These are phyloP conservation scores for Sarcodon sp. DNA, from an alignment of 768 basidiomycete genomes.

Conservation along the genomic window DNA sequence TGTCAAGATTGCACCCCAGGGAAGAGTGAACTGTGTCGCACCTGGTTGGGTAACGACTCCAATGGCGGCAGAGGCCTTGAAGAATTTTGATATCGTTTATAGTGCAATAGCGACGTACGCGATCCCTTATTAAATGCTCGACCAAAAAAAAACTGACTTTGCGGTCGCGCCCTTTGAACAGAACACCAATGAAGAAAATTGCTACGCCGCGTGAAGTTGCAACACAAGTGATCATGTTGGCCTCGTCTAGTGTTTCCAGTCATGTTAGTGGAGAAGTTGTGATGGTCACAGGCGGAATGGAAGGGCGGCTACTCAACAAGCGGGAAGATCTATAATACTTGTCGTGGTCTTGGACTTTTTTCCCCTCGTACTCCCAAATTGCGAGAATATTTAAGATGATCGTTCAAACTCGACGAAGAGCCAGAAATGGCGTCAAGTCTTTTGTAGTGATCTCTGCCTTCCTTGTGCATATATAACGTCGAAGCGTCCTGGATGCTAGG, in stretches of 20 bases:
- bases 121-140: neutral
- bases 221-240: constrained; percentile 45
- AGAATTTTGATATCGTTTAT: constrained; percentile 40
- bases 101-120: constrained; percentile 57
- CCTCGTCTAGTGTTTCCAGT: constrained; percentile 50
- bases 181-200: constrained; percentile 60
- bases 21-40: constrained; percentile 59
- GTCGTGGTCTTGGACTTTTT: too few species aligned
- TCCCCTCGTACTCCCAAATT: too few species aligned
- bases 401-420: too few species aligned
- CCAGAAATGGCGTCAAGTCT: too few species aligned
- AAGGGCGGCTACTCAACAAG: constrained; percentile 43
- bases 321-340: constrained; percentile 16
- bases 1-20: constrained; percentile 58
- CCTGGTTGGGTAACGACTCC: constrained; percentile 47
- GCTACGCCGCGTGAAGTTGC: constrained; percentile 53
- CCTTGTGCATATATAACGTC: too few species aligned
- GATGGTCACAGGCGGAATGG: constrained; percentile 72
- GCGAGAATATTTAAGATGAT: too few species aligned
- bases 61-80: constrained; percentile 44
- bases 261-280: constrained; percentile 60
- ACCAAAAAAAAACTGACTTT: too few species aligned
- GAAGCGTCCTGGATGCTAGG: too few species aligned
- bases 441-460: too few species aligned
- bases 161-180: constrained; percentile 11